Base-by-base conservation (phyloP, 2,329 filamentous ascomycete genomes). In the Ceratocystis albifundus region DNA sequence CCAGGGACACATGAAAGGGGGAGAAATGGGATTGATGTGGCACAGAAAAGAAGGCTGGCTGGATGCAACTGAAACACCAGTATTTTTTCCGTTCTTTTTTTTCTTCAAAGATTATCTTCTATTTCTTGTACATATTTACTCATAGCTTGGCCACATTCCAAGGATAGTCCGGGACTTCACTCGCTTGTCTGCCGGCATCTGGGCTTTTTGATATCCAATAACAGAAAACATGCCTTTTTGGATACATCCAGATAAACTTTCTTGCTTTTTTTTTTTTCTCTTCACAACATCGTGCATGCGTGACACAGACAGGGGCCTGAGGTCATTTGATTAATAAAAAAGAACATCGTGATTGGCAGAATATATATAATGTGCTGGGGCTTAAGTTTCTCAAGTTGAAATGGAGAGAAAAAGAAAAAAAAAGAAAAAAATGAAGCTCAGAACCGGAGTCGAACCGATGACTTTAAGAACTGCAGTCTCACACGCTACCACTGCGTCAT, bases 201-300 rank as follows among this genome's bases (percentile, higher is more conserved):
- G 61, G 61, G 61, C 44, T 22, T 63, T 48, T 32, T 28, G n/a
- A 59, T 59, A 36, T 59, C 55, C 61, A 63, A 63, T 32, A 48
- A 63, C 61, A 63, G 44, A 63, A 50, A 36, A 63, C 1, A 63
- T 20, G 20, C 20, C 36, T 41, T 12, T 45, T 63, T 63, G 55
- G 55, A 59, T 63, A 15, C 30, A 63, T 25, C 36, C n/a, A n/a
- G 32, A 50, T 28, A 41, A 12, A 41, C 36, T 41, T 28, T 7
- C 17, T 6, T 45, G 7, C 15, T 4, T 32, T 41, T 28, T 7
- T 28, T 6, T 45, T 17, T 25, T 4, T 32, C 6, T 6, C 20
- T 4, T 17, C 17, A 2, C 4, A 22, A 10, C 17, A 7, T 4
- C 3, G 6, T n/a, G n/a, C n/a, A n/a, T n/a, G n/a, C n/a, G n/a